These are phyloP conservation scores for Saturnispora diversa DNA, from an alignment of 805 yeast species.

Conservation along the genomic window DNA sequence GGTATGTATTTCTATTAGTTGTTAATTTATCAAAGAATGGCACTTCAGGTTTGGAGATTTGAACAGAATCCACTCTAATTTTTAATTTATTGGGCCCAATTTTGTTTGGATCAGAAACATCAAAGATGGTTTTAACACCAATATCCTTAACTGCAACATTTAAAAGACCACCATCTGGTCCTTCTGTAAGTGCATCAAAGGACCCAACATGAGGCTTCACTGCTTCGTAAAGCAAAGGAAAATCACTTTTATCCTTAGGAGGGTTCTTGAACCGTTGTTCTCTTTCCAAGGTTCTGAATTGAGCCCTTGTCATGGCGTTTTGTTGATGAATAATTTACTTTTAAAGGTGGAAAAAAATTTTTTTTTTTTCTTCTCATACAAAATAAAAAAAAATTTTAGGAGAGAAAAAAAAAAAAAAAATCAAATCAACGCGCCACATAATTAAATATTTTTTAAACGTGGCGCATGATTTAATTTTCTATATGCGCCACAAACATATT, in stretches of 20 bases:
- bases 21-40: slow-evolving; percentile 65
- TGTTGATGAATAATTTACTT: slow-evolving; percentile 6
- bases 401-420: background rate
- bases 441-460: background rate
- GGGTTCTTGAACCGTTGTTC: slow-evolving; percentile 82
- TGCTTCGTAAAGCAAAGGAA: slow-evolving; percentile 78
- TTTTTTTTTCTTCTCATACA: background rate
- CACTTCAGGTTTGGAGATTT: slow-evolving; percentile 76
- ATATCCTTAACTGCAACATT: slow-evolving; percentile 83
- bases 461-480: background rate
- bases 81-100: slow-evolving; percentile 72
- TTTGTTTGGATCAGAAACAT: slow-evolving; percentile 58
- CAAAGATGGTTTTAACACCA: slow-evolving; percentile 79
- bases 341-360: slow-evolving; percentile 4
- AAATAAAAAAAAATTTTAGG: too few relatives aligned
- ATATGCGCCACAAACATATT: too few relatives aligned
- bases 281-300: slow-evolving; percentile 78
- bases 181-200: slow-evolving; percentile 89
- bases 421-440: background rate
- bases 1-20: slow-evolving; percentile 68
- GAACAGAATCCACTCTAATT: slow-evolving; percentile 83
- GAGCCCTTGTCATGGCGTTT: slow-evolving; percentile 34
- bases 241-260: slow-evolving; percentile 77
- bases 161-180: slow-evolving; percentile 75
- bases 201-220: slow-evolving; percentile 94